These are phyloP conservation scores for Chytriomyces confervae DNA, from an alignment of 192 early-diverging fungal species.

Conservation along the genomic window DNA sequence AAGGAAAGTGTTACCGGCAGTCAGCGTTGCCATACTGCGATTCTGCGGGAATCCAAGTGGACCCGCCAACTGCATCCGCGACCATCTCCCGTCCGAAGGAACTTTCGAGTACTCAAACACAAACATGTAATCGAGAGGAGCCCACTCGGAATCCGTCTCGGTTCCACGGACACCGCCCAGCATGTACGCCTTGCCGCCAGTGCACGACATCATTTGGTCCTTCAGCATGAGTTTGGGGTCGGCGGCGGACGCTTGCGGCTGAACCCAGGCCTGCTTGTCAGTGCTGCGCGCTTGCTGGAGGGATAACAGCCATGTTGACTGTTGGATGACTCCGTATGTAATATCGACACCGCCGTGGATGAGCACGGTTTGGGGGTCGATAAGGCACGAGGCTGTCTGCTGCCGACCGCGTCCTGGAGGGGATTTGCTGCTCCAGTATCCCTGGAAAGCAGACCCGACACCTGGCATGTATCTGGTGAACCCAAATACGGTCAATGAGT, in stretches of 20 bases:
- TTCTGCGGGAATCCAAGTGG: background rate
- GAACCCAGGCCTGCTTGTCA: background rate
- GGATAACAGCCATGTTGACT: conserved; percentile 7
- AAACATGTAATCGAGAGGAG: background rate
- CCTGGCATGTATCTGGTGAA: conserved; percentile 2
- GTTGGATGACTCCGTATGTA: background rate
- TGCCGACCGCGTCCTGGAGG: background rate
- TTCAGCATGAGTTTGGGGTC: background rate
- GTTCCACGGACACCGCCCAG: conserved; percentile 3
- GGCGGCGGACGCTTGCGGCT: background rate
- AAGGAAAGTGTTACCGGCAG: conserved; percentile 8
- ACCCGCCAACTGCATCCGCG: background rate
- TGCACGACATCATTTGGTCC: conserved; percentile 21
- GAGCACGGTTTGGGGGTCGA: conserved; percentile 15
- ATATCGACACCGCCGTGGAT: conserved; percentile 14
- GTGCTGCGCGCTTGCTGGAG: background rate
- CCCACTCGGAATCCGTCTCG: background rate
- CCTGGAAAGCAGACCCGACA: background rate
- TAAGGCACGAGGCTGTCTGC: conserved; percentile 2
- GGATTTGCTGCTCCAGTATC: background rate
- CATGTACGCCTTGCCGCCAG: conserved; percentile 16
- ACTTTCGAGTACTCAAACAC: background rate
- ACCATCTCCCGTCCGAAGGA: background rate
- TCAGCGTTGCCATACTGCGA: conserved; percentile 14
- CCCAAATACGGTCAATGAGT: background rate